phyloP scores from a whole-genome alignment of 768 basidiomycete species.

The Lactifluus echinatus region DNA sequence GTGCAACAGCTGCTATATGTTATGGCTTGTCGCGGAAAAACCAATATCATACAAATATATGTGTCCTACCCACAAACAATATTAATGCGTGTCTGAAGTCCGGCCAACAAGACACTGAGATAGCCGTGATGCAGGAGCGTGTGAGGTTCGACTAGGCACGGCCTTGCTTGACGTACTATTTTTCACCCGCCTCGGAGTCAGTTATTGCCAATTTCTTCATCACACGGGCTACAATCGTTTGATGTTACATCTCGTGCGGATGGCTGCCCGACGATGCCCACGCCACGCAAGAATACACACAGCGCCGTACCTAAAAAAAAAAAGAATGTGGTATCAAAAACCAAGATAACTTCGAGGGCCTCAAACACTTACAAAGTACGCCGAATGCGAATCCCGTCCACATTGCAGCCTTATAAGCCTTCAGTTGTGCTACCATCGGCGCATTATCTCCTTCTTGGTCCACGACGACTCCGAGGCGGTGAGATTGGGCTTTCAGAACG shows the following conservation, averaged over 20 bases:
- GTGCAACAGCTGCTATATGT: too few relatives aligned
- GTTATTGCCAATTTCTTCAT: too few relatives aligned
- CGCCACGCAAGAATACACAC: constrained; percentile 27
- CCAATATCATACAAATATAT: too few relatives aligned
- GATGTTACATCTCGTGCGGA: not conserved
- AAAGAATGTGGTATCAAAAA: not conserved
- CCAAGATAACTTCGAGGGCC: not conserved
- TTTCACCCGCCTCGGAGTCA: too few relatives aligned
- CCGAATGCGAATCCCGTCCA: constrained; percentile 61
- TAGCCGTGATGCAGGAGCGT: too few relatives aligned
- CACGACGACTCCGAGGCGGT: constrained; percentile 27
- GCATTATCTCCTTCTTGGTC: constrained; percentile 26
- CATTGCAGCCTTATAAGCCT: constrained; percentile 52
- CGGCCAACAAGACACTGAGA: too few relatives aligned
- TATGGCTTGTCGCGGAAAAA: too few relatives aligned
- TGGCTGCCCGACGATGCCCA: constrained; percentile 34
- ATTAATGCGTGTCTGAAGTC: too few relatives aligned
- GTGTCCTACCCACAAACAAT: too few relatives aligned
- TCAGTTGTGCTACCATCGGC: constrained; percentile 33
- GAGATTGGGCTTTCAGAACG: constrained; percentile 31
- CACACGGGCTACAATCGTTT: too few relatives aligned
- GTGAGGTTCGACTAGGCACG: too few relatives aligned
- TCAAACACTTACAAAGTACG: constrained; percentile 38
- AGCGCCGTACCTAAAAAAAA: constrained; percentile 10
- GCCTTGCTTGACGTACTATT: too few relatives aligned